A percentile compares a stretch with the other conserved stretches of the same genome.
phyloP scores from a whole-genome alignment of 805 yeast genomes.

The Zygosaccharomyces lentus region DNA sequence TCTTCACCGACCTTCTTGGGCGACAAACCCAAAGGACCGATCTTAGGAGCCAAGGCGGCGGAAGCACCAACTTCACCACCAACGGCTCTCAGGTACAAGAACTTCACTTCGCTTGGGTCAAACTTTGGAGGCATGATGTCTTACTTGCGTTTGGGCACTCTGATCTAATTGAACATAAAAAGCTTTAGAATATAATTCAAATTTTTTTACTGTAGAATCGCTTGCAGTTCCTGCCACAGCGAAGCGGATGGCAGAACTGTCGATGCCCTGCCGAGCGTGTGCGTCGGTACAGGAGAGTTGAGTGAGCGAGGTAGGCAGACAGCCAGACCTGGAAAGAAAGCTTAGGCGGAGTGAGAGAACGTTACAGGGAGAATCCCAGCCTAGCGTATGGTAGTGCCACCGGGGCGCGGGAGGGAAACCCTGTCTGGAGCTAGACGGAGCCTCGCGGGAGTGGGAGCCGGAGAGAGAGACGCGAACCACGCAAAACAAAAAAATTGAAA shows the following conservation, averaged over 20 bases:
- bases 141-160: slow-evolving; percentile 18
- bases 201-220: slow-evolving; percentile 2
- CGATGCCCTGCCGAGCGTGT: background rate
- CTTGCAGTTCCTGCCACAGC: background rate
- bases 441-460: background rate
- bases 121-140: slow-evolving; percentile 90
- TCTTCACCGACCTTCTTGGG: slow-evolving; percentile 99
- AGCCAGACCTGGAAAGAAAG: background rate
- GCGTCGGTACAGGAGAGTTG: slow-evolving; percentile 1
- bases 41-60: slow-evolving; percentile 99
- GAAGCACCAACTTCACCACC: slow-evolving; percentile 99
- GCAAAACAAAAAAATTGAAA: background rate
- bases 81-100: slow-evolving; percentile 98
- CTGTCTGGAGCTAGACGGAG: background rate
- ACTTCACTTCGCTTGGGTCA: slow-evolving; percentile 98
- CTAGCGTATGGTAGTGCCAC: no score
- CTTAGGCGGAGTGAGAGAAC: background rate
- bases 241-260: background rate
- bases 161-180: slow-evolving; percentile 3
- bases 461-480: background rate
- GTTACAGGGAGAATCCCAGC: no score
- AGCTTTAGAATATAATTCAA: slow-evolving; percentile 1
- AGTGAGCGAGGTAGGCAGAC: background rate
- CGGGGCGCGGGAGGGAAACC: no score
- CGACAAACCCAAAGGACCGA: slow-evolving; percentile 99